Percentiles rank a stretch among this genome's conserved stretches.
phyloP scores from a whole-genome alignment of 495 filamentous ascomycete genomes.

The Penicillium bialowiezense region DNA sequence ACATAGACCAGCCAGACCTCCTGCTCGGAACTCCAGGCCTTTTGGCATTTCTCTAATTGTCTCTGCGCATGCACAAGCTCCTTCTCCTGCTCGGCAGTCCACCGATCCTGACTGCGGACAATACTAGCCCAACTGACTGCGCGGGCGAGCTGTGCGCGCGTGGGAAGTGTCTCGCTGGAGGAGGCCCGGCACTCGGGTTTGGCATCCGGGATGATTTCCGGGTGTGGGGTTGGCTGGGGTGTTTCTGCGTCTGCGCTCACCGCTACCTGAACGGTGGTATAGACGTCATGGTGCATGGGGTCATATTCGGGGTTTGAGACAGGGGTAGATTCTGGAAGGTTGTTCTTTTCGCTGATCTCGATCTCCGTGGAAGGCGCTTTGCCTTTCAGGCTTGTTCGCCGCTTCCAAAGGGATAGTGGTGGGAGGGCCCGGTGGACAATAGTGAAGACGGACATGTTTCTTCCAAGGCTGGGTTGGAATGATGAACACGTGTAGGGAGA shows the following conservation, averaged over 20 bases:
- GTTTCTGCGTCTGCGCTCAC: slow-evolving; percentile 16
- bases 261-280: slow-evolving; percentile 23
- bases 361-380: slow-evolving; percentile 15
- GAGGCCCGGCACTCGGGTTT: slow-evolving; percentile 2
- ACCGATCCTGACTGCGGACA: slow-evolving; percentile 29
- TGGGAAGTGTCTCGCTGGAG: slow-evolving; percentile 3
- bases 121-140: slow-evolving; percentile 37
- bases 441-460: slow-evolving; percentile 24
- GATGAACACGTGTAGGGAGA: neutral
- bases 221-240: neutral
- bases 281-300: slow-evolving; percentile 23
- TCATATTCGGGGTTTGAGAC: neutral
- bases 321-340: neutral
- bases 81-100: slow-evolving; percentile 36
- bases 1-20: slow-evolving; percentile 41
- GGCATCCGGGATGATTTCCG: slow-evolving; percentile 1
- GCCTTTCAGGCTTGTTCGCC: slow-evolving; percentile 15
- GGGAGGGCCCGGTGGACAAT: slow-evolving; percentile 25
- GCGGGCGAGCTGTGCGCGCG: slow-evolving; percentile 17
- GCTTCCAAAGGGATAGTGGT: slow-evolving; percentile 19
- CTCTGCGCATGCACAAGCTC: slow-evolving; percentile 28
- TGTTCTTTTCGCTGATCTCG: neutral
- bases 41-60: slow-evolving; percentile 38
- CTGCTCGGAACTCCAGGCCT: slow-evolving; percentile 45
- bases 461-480: slow-evolving; percentile 6